These are phyloP conservation scores for Pythium aquatile DNA, from an alignment of 352 stramenopile genomes.

Conservation along the genomic window DNA sequence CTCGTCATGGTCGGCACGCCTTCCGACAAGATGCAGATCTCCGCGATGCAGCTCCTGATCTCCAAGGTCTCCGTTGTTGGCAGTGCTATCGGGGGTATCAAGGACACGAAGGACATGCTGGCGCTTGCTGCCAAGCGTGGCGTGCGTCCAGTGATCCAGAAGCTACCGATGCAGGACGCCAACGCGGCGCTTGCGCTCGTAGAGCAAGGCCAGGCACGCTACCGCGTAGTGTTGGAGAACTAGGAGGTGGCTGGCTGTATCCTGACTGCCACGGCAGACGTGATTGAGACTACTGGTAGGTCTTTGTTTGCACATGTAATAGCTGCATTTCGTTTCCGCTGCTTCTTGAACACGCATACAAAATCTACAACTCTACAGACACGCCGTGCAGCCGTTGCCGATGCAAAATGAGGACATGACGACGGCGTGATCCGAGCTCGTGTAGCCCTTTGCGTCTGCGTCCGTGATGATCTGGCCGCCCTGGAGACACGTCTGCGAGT, in stretches of 20 bases:
- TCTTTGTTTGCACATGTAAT: no score
- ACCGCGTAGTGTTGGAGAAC: slow-evolving; percentile 29
- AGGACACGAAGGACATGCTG: no score
- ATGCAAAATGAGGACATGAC: slow-evolving; percentile 62
- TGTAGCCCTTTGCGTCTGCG: slow-evolving; percentile 41
- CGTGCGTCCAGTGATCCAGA: no score
- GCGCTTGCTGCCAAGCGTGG: no score
- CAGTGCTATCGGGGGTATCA: slow-evolving; percentile 20
- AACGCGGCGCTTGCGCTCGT: no score
- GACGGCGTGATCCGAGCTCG: slow-evolving; percentile 63
- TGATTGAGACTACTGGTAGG: no score
- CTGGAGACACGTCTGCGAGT: slow-evolving; percentile 45
- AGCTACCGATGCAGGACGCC: no score
- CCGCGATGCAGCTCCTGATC: slow-evolving; percentile 33
- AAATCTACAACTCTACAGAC: slow-evolving; percentile 14
- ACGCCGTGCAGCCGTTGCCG: slow-evolving; percentile 34
- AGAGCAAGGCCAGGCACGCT: no score
- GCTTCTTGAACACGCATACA: not conserved
- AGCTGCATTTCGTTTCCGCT: not conserved
- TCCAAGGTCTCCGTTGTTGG: slow-evolving; percentile 26
- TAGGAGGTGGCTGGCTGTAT: no score
- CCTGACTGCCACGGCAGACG: no score
- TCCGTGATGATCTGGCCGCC: slow-evolving; percentile 43
- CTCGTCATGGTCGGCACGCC: slow-evolving; percentile 33
- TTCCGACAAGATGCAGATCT: slow-evolving; percentile 6